Evolutionary conservation across 2,329 filamentous ascomycete genomes (phyloP).

Genomic region (Xylariaceae sp.): DNA sequence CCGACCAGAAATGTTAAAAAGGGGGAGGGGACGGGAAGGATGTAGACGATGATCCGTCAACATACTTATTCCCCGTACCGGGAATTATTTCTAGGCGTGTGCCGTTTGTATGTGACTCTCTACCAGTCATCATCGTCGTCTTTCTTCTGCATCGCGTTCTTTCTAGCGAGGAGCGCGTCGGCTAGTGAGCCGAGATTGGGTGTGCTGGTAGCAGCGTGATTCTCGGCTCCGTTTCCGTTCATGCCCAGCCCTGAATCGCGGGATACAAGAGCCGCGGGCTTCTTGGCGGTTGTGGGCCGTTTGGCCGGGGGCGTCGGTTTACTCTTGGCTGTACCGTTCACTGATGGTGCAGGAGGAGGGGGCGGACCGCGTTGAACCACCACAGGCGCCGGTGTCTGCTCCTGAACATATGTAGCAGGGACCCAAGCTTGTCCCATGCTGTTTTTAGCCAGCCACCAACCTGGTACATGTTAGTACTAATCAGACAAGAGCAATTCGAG

Average conservation of each 20-base stretch:
- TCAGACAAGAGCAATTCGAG: background rate
- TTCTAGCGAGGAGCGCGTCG: slow-evolving; percentile 70
- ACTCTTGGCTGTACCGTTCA: slow-evolving; percentile 43
- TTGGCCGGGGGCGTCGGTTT: slow-evolving; percentile 76
- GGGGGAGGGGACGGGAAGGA: background rate
- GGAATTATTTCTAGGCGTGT: slow-evolving; percentile 8
- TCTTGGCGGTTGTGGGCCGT: slow-evolving; percentile 66
- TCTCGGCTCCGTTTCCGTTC: slow-evolving; percentile 52
- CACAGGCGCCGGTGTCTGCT: slow-evolving; percentile 61
- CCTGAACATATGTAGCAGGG: slow-evolving; percentile 89
- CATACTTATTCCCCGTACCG: slow-evolving; percentile 8
- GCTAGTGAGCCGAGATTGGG: slow-evolving; percentile 70
- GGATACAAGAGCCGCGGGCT: slow-evolving; percentile 62
- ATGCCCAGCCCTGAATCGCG: slow-evolving; percentile 67
- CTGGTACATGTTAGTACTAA: slow-evolving; percentile 45
- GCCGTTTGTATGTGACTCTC: slow-evolving; percentile 10
- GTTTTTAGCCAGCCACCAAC: slow-evolving; percentile 93
- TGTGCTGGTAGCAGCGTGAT: slow-evolving; percentile 60
- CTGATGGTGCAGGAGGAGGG: slow-evolving; percentile 47
- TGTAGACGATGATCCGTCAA: slow-evolving; percentile 3
- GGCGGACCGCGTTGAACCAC: slow-evolving; percentile 61
- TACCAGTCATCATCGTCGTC: slow-evolving; percentile 67
- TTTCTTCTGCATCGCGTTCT: slow-evolving; percentile 69
- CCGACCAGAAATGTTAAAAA: background rate
- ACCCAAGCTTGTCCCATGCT: slow-evolving; percentile 76